Percentiles rank a stretch among this genome's conserved stretches.
phyloP scores from a whole-genome alignment of 1,139 yeast genomes.

The Kluyveromyces marxianus region DNA sequence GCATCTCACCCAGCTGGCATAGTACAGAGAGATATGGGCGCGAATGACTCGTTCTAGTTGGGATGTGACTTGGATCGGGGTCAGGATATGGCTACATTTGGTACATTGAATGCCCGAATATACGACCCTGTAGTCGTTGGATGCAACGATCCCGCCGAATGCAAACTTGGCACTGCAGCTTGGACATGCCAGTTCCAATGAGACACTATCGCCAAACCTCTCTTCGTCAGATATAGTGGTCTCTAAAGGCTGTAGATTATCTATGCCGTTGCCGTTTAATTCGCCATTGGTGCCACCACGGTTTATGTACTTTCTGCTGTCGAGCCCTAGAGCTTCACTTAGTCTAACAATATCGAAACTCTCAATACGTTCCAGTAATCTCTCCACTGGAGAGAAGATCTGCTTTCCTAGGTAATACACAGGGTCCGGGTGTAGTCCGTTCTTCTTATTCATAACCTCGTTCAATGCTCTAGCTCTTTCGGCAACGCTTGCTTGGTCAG shows the following conservation, averaged over 20 bases:
- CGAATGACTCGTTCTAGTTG: slow-evolving; percentile 73
- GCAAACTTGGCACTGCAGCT: slow-evolving; percentile 53
- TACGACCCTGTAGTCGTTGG: slow-evolving; percentile 50
- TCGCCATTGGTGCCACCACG: slow-evolving; percentile 35
- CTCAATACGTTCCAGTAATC: slow-evolving; percentile 77
- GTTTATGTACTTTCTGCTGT: slow-evolving; percentile 53
- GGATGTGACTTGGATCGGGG: slow-evolving; percentile 49
- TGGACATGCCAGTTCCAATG: slow-evolving; percentile 50
- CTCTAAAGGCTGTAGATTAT: slow-evolving; percentile 68
- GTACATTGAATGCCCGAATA: slow-evolving; percentile 68
- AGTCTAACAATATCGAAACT: slow-evolving; percentile 79
- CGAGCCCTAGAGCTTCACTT: slow-evolving; percentile 73
- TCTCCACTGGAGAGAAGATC: slow-evolving; percentile 82
- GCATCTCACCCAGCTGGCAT: slow-evolving; percentile 79
- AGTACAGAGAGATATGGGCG: slow-evolving; percentile 63
- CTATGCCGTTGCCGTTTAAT: slow-evolving; percentile 33
- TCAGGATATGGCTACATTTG: slow-evolving; percentile 47
- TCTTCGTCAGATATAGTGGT: slow-evolving; percentile 76
- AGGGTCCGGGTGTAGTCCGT: slow-evolving; percentile 60
- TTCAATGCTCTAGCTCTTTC: slow-evolving; percentile 75
- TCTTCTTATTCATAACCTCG: slow-evolving; percentile 52
- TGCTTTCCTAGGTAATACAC: slow-evolving; percentile 80
- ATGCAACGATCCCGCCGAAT: slow-evolving; percentile 68
- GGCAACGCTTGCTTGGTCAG: slow-evolving; percentile 33
- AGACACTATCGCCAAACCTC: slow-evolving; percentile 62